Percentiles rank a stretch among this genome's conserved stretches.
phyloP scores from a whole-genome alignment of 2,329 filamentous ascomycete genomes.

The Emergomyces orientalis region DNA sequence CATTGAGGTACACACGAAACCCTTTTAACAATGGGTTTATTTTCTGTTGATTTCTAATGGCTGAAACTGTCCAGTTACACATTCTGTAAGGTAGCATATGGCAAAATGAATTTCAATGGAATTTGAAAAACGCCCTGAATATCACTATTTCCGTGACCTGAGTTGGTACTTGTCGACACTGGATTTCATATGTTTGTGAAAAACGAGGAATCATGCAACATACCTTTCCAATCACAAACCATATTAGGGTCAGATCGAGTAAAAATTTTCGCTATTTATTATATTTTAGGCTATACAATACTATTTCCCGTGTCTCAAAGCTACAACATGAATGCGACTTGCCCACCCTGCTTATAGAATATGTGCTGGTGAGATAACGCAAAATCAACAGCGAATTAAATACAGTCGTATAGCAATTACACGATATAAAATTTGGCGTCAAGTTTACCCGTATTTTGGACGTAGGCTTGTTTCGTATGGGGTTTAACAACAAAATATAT shows the following conservation, averaged over 20 bases:
- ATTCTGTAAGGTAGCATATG: neutral
- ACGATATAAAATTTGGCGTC: neutral
- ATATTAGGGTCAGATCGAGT: too few relatives aligned
- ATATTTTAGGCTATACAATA: neutral
- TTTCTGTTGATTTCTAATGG: neutral
- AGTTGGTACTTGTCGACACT: too few relatives aligned
- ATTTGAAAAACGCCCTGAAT: neutral
- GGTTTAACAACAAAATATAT: constrained; percentile 8
- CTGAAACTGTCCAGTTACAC: neutral
- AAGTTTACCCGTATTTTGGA: neutral
- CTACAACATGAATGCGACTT: neutral
- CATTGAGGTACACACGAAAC: neutral
- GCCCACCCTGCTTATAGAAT: too few relatives aligned
- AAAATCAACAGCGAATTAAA: too few relatives aligned
- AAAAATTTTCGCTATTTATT: neutral
- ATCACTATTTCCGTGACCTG: neutral
- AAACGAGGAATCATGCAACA: too few relatives aligned
- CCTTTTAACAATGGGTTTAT: neutral
- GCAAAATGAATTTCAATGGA: neutral
- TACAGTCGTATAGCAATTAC: neutral
- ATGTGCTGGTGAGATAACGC: too few relatives aligned
- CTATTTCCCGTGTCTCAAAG: neutral
- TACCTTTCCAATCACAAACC: too few relatives aligned
- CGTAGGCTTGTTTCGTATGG: neutral
- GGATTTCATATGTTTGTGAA: too few relatives aligned